These are phyloP conservation scores for Aspergillaceae sp. DNA, from an alignment of 2,329 filamentous ascomycete species.

Conservation along the genomic window DNA sequence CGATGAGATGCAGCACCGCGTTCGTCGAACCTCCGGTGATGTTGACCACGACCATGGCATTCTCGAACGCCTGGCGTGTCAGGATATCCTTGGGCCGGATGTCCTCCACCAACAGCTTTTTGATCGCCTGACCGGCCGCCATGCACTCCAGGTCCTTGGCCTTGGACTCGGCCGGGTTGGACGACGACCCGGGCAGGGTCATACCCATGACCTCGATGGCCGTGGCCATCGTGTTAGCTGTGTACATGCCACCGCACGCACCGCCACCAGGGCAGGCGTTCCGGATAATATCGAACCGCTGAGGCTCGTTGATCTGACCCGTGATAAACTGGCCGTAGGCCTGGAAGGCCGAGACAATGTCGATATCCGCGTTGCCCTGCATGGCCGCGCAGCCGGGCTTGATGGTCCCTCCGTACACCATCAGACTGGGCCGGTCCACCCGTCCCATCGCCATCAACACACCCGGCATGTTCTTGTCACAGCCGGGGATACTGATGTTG, in stretches of 20 bases:
- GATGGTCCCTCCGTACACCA: constrained; percentile 97
- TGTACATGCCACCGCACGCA: constrained; percentile 76
- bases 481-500: constrained; percentile 92
- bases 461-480: constrained; percentile 99
- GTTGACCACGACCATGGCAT: constrained; percentile 75
- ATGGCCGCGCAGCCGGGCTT: constrained; percentile 74
- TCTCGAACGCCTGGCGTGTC: constrained; percentile 71
- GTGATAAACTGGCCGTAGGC: constrained; percentile 91
- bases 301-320: constrained; percentile 81
- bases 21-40: constrained; percentile 80
- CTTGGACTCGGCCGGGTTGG: constrained; percentile 65
- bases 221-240: constrained; percentile 61
- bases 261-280: constrained; percentile 61
- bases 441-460: constrained; percentile 89
- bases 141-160: constrained; percentile 67
- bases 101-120: constrained; percentile 64
- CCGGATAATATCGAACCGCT: constrained; percentile 60
- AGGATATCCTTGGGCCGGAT: constrained; percentile 71
- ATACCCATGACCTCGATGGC: constrained; percentile 64
- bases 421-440: constrained; percentile 86
- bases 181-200: constrained; percentile 74
- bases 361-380: constrained; percentile 66
- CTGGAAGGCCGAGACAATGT: constrained; percentile 97
- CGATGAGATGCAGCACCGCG: constrained; percentile 74
- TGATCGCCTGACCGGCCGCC: constrained; percentile 63